A percentile compares a stretch with the other conserved stretches of the same genome.
phyloP scores from a whole-genome alignment of 1,284 basidiomycete genomes.

The Puccinia polysora region DNA sequence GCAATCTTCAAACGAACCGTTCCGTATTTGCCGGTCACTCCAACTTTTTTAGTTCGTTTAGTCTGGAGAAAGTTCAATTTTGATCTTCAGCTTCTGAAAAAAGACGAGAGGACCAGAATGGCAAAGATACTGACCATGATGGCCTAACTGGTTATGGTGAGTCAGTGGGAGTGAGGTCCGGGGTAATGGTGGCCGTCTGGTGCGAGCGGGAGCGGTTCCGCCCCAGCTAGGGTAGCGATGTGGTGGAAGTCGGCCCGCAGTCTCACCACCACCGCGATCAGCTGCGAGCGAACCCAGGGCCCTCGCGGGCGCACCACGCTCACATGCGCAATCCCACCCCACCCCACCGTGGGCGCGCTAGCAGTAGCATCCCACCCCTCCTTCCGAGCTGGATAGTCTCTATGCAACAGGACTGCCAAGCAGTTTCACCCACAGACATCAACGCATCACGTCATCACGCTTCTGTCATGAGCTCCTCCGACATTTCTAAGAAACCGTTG shows the following conservation, averaged over 20 bases:
- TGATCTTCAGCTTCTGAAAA: background rate
- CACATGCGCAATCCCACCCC: no score
- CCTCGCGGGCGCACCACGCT: no score
- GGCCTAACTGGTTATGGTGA: conserved; percentile 14
- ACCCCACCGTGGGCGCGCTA: no score
- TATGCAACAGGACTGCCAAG: background rate
- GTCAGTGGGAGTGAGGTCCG: no score
- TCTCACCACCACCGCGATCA: no score
- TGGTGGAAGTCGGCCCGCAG: no score
- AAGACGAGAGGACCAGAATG: background rate
- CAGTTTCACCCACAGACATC: background rate
- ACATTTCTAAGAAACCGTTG: conserved; percentile 3
- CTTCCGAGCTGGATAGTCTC: no score
- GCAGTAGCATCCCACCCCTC: no score
- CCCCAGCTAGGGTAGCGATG: no score
- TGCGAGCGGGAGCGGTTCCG: no score
- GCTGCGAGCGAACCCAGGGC: no score
- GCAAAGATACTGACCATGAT: background rate
- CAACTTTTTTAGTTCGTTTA: conserved; percentile 69
- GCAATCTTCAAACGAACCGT: conserved; percentile 64
- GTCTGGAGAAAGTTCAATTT: conserved; percentile 43
- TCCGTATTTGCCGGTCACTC: conserved; percentile 99
- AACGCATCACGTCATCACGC: background rate
- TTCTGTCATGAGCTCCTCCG: background rate
- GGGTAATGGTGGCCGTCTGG: no score